Base-by-base conservation (phyloP, 257 asterid genomes). In the Phtheirospermum japonicum region DNA sequence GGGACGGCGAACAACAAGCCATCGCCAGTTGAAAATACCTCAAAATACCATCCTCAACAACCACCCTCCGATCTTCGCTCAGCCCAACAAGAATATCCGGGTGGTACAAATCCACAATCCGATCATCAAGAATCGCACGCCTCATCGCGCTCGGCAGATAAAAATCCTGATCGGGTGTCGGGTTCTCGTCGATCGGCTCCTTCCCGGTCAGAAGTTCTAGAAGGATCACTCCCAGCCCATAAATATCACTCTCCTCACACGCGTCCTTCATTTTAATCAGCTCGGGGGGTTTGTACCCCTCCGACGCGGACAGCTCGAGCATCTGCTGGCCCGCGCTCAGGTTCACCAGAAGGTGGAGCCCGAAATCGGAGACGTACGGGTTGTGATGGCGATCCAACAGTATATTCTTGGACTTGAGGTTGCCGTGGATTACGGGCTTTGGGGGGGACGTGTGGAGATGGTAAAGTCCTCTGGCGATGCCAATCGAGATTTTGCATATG, bases 1-100 rank as follows among this genome's bases (percentile, higher is more conserved):
- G 87, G 7, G 90, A 77, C 3, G 90, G 92, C 7, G 95, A 84
- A 57, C 98, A 91, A 61, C 95, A 88, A 64, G 91, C 94, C 93
- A 82, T 76, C 0, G 98, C 94, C 6, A 91, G 85, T 46, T 84
- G 90, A 76, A 82, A 87, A 61, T 79, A 67, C 71, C 74, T 69
- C 57, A 82, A 50, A 45, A 88, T 57, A 20, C 74, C 64, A 63
- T 82, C 89, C 72, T 88, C 84, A 0, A 54, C 71, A 5, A 23
- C 70, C 0, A 57, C 75, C 62, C 67, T 70, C 73, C 74, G 71
- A 37, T 73, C 88, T 4, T 70, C 58, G 61, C 68, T 79, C 23
- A 77, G 70, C 31, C 87, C 80, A n/a, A 71, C 70, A 45, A 85
- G 75, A 78, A 88, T 74, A 8, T 72, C 77, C 0, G 92, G 95